phyloP scores from a whole-genome alignment of 1,284 basidiomycete species.

The Fistulinella staudtii region DNA sequence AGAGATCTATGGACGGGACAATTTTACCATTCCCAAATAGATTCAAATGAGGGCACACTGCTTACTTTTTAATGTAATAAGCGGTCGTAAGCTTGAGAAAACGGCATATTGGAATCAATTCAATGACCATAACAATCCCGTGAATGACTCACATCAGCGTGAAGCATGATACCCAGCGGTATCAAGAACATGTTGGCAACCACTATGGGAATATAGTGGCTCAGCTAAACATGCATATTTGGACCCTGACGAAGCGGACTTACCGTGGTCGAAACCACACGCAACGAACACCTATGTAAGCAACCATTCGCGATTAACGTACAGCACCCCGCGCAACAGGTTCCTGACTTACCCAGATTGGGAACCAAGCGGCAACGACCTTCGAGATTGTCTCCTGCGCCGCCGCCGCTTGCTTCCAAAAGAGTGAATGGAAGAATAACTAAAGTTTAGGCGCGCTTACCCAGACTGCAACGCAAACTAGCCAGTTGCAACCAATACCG shows the following conservation, averaged over 20 bases:
- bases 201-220: conserved; percentile 35
- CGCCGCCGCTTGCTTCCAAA: conserved; percentile 61
- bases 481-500: conserved; percentile 77
- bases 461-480: conserved; percentile 77
- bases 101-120: conserved; percentile 6
- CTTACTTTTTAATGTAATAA: conserved; percentile 66
- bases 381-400: conserved; percentile 72
- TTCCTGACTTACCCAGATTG: conserved; percentile 57
- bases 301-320: conserved; percentile 1
- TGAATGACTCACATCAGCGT: conserved; percentile 48
- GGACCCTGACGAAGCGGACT: conserved; percentile 11
- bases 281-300: conserved; percentile 59
- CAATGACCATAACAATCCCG: not conserved
- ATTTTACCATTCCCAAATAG: no score
- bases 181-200: conserved; percentile 75
- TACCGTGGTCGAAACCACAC: conserved; percentile 70
- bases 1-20: conserved; percentile 46
- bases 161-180: conserved; percentile 70
- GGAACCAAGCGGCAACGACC: conserved; percentile 70
- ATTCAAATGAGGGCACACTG: no score
- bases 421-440: conserved; percentile 4
- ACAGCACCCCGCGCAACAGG: not conserved
- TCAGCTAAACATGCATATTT: conserved; percentile 1
- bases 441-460: conserved; percentile 36
- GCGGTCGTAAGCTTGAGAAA: conserved; percentile 45